A percentile compares a stretch with the other conserved stretches of the same genome.
Conservation (phyloP, 2,329 filamentous ascomycete species). For the Calonectria hongkongensis region DNA sequence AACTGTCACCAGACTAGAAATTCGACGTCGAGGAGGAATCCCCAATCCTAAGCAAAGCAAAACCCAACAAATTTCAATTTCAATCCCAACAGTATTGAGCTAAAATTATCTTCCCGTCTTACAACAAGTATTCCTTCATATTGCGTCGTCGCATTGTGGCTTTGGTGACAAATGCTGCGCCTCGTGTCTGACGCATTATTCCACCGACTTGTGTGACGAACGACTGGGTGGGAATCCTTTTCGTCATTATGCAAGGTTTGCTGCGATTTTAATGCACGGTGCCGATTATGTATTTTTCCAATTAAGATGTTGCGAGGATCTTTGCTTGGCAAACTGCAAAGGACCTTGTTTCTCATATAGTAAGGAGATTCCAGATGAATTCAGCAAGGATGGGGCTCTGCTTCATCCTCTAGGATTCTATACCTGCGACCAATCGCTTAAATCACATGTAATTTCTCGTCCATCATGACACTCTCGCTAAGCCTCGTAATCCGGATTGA, state of each 20-base stretch:
- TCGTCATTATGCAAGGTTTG: neutral
- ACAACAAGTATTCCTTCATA: neutral
- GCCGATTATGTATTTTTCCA: neutral
- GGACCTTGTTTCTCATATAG: slow-evolving; percentile 17
- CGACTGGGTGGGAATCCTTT: neutral
- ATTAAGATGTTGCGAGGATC: neutral
- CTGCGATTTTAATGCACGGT: slow-evolving; percentile 15
- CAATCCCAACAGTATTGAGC: neutral
- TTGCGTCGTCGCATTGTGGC: neutral
- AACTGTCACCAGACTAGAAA: neutral
- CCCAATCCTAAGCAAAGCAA: neutral
- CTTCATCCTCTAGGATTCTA: neutral
- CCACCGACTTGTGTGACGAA: neutral
- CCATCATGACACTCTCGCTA: neutral
- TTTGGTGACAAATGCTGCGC: neutral
- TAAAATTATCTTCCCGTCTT: neutral
- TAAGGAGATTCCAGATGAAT: neutral
- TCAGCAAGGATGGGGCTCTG: slow-evolving; percentile 5
- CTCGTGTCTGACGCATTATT: neutral
- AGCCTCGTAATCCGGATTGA: neutral
- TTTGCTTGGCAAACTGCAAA: neutral
- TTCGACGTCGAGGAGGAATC: neutral
- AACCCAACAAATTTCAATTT: neutral
- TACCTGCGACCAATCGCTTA: slow-evolving; percentile 5
- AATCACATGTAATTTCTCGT: slow-evolving; percentile 14